A percentile compares a stretch with the other conserved stretches of the same genome.
Conservation (phyloP, 2,329 filamentous ascomycete species). For the Verticillium isaacii region DNA sequence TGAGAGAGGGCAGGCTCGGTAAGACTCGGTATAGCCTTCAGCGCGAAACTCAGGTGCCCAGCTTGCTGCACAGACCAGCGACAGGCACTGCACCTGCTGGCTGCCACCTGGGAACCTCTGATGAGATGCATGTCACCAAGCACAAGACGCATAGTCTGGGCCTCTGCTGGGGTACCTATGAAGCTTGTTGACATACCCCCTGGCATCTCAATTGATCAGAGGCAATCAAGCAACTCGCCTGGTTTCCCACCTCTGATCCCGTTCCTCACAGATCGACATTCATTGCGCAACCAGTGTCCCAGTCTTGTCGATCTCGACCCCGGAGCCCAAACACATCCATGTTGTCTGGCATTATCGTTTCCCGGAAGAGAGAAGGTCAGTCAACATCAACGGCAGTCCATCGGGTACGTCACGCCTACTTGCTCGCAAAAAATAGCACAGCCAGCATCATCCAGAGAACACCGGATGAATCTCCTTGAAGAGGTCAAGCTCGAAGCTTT, state of each 20-base stretch:
- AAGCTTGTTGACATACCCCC: too few species aligned
- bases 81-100: too few species aligned
- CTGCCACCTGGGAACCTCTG: too few species aligned
- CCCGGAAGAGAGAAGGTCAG: neutral
- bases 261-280: neutral
- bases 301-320: neutral
- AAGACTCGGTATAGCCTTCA: neutral
- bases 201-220: too few species aligned
- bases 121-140: neutral
- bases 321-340: neutral
- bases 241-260: neutral
- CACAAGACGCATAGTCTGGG: neutral
- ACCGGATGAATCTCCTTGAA: neutral
- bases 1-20: neutral
- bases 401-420: too few species aligned
- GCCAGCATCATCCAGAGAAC: neutral
- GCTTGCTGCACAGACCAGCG: too few species aligned
- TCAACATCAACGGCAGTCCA: neutral
- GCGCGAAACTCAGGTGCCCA: neutral
- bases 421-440: neutral
- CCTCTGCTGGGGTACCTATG: neutral
- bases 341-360: neutral
- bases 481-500: neutral
- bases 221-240: neutral
- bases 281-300: neutral